Conservation (phyloP, 2,329 filamentous ascomycete genomes). For the Westerdykella ornata region DNA sequence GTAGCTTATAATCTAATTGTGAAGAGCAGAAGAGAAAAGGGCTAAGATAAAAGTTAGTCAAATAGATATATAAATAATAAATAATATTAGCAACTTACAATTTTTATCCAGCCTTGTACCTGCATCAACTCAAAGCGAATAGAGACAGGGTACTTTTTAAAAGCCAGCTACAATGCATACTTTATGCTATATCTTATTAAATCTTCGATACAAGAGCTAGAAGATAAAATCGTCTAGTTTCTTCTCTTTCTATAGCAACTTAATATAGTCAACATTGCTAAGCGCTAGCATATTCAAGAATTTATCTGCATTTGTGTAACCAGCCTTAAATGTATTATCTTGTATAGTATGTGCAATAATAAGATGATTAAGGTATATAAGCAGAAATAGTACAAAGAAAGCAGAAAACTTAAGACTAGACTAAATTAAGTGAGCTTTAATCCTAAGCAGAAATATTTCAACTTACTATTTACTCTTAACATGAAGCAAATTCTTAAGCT, state of each 20-base stretch:
- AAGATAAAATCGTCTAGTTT: background rate
- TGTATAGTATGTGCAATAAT: background rate
- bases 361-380: background rate
- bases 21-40: no score
- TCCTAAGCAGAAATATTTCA: no score
- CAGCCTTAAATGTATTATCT: background rate
- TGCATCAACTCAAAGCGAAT: background rate
- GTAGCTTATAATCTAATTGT: no score
- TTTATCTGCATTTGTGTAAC: background rate
- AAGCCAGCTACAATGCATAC: background rate
- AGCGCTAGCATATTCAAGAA: background rate
- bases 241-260: background rate
- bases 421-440: no score
- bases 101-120: background rate
- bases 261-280: background rate
- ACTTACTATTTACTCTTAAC: no score
- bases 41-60: no score
- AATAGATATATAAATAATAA: no score
- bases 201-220: background rate
- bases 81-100: no score
- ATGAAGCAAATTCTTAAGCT: background rate
- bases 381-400: background rate
- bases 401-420: no score
- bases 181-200: background rate
- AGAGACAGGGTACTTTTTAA: background rate